These are phyloP conservation scores for Polytrichum formosum DNA, from an alignment of 225 moss, liverwort and hornwort species.

Conservation along the genomic window DNA sequence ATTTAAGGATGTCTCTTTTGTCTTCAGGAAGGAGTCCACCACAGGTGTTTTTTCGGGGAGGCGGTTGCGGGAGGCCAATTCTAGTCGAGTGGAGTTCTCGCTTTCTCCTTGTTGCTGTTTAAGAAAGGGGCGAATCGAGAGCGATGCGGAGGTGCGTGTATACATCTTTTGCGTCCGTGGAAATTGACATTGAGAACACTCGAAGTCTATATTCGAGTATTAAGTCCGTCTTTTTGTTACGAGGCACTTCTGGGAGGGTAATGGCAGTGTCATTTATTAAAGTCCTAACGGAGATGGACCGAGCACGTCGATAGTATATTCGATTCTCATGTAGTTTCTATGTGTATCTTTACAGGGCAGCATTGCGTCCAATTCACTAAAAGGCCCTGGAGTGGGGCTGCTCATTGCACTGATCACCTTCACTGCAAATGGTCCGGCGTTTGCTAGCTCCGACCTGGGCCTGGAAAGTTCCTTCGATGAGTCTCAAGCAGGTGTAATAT, in stretches of 20 bases:
- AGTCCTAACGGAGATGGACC: neutral
- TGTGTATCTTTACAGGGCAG: conserved; percentile 7
- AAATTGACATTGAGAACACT: neutral
- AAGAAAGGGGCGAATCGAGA: neutral
- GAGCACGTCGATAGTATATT: neutral
- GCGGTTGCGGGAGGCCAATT: conserved; percentile 2
- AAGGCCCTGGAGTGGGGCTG: conserved; percentile 25
- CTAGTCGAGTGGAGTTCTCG: neutral
- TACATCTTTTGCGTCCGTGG: neutral
- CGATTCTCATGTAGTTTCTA: neutral
- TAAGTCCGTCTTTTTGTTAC: neutral
- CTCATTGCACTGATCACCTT: conserved; percentile 28
- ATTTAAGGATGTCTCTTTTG: too few species aligned
- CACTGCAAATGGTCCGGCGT: conserved; percentile 24
- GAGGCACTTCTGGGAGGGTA: neutral
- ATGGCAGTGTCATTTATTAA: neutral
- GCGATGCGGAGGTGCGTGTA: neutral
- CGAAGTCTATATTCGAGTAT: neutral
- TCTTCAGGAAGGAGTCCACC: too few species aligned
- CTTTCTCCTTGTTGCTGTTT: neutral
- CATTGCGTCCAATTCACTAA: conserved; percentile 9
- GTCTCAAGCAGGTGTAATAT: conserved; percentile 10
- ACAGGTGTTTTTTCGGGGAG: neutral
- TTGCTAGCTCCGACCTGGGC: conserved; percentile 3
- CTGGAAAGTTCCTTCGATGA: conserved; percentile 15